A percentile compares a stretch with the other conserved stretches of the same genome.
These are phyloP conservation scores for Arachnomyces sp. DNA, from an alignment of 2,329 filamentous ascomycete genomes.

Conservation along the genomic window DNA sequence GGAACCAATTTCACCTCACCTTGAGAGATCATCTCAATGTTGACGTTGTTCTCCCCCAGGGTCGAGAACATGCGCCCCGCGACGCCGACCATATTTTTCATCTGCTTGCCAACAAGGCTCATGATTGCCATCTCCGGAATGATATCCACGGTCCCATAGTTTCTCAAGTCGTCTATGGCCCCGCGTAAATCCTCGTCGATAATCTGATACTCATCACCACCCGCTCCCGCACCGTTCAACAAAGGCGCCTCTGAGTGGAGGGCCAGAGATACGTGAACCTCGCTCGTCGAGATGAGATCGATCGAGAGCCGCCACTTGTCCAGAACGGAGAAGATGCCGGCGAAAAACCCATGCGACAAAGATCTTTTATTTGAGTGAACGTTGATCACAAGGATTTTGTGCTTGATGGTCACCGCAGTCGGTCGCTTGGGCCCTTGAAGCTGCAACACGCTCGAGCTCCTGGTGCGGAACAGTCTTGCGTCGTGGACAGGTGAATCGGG, in stretches of 20 bases:
- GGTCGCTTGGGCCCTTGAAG: slow-evolving; percentile 62
- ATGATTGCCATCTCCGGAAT: slow-evolving; percentile 91
- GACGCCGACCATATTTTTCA: slow-evolving; percentile 96
- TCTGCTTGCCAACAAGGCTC: slow-evolving; percentile 85
- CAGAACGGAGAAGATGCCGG: slow-evolving; percentile 84
- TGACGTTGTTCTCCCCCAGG: slow-evolving; percentile 85
- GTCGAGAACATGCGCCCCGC: slow-evolving; percentile 92
- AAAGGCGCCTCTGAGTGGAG: slow-evolving; percentile 69
- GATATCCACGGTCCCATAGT: slow-evolving; percentile 84
- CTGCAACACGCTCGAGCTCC: slow-evolving; percentile 42
- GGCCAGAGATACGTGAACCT: slow-evolving; percentile 96
- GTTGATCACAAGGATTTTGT: slow-evolving; percentile 93
- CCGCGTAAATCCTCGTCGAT: slow-evolving; percentile 56
- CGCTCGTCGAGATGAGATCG: slow-evolving; percentile 90
- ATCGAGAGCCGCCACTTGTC: slow-evolving; percentile 83
- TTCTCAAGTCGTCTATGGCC: slow-evolving; percentile 64
- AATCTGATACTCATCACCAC: slow-evolving; percentile 45
- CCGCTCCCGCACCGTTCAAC: slow-evolving; percentile 37
- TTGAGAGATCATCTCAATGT: slow-evolving; percentile 99
- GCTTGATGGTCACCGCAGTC: slow-evolving; percentile 93
- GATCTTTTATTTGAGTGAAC: slow-evolving; percentile 97
- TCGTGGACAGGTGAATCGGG: slow-evolving; percentile 61
- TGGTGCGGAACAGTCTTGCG: slow-evolving; percentile 45
- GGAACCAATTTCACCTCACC: slow-evolving; percentile 50
- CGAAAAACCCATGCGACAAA: slow-evolving; percentile 92